These are phyloP conservation scores for Linnemannia exigua DNA, from an alignment of 192 early-diverging fungal species.

Conservation along the genomic window DNA sequence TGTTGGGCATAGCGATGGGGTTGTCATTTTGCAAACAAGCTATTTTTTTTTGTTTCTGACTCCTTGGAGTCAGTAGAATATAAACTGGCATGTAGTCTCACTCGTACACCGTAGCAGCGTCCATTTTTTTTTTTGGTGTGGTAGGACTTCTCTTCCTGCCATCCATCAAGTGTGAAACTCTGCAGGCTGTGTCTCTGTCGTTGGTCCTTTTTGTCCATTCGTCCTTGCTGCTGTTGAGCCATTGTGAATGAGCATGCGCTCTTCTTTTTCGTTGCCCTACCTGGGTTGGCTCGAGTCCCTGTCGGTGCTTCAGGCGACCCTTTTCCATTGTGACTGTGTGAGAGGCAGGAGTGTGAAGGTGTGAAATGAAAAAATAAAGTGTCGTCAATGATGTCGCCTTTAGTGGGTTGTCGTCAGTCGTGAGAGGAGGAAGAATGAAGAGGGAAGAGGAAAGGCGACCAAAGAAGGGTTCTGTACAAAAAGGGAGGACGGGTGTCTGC, in stretches of 20 bases:
- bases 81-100: not conserved
- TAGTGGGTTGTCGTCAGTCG: not conserved
- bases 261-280: not conserved
- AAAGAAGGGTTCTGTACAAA: not conserved
- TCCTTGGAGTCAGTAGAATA: not conserved
- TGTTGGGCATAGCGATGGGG: not conserved
- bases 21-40: not conserved
- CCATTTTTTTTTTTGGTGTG: not conserved
- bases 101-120: not conserved
- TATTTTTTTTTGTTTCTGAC: not conserved
- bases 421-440: not conserved
- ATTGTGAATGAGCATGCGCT: not conserved
- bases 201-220: too few species aligned
- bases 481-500: not conserved
- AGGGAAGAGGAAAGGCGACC: not conserved
- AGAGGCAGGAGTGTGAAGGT: not conserved
- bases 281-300: conserved; percentile 55
- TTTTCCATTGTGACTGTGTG: conserved; percentile 52
- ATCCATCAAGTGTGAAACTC: not conserved
- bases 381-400: not conserved
- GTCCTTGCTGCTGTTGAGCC: not conserved
- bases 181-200: not conserved
- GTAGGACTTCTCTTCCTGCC: not conserved
- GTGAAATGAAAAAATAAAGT: not conserved
- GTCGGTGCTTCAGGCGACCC: conserved; percentile 44